phyloP scores from a whole-genome alignment of 2,329 filamentous ascomycete genomes.

The Diaporthe citri region DNA sequence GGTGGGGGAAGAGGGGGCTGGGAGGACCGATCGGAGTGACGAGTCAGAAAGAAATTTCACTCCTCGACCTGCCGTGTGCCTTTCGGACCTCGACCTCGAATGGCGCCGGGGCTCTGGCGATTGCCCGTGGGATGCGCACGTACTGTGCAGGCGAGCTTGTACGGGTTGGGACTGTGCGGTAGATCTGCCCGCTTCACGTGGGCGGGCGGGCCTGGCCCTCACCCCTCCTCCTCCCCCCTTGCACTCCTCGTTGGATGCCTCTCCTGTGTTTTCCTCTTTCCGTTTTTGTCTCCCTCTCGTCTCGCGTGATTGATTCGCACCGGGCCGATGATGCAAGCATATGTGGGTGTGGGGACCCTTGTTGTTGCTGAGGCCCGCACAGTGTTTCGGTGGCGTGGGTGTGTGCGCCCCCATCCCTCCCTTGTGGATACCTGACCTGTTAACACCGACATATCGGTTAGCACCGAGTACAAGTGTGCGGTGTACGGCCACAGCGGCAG shows the following conservation, averaged over 20 bases:
- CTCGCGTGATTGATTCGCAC: slow-evolving; percentile 25
- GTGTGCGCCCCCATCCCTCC: slow-evolving; percentile 27
- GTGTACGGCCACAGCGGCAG: not conserved
- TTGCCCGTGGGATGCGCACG: slow-evolving; percentile 10
- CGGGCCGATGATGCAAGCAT: slow-evolving; percentile 27
- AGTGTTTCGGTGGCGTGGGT: slow-evolving; percentile 10
- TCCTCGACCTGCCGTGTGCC: not conserved
- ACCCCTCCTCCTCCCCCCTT: not conserved
- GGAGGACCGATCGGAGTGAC: slow-evolving; percentile 18
- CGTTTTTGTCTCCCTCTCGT: not conserved
- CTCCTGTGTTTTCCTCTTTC: not conserved
- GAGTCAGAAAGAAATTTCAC: slow-evolving; percentile 22
- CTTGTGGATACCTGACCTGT: slow-evolving; percentile 33
- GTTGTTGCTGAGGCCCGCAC: slow-evolving; percentile 6
- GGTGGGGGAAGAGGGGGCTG: not conserved
- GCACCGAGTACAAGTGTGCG: slow-evolving; percentile 7
- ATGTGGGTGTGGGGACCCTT: slow-evolving; percentile 14
- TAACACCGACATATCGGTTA: slow-evolving; percentile 32
- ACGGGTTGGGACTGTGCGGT: slow-evolving; percentile 21
- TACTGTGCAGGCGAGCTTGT: slow-evolving; percentile 5
- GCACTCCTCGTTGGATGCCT: not conserved
- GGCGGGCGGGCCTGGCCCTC: slow-evolving; percentile 26
- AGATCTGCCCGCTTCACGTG: slow-evolving; percentile 30
- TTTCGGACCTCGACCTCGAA: not conserved
- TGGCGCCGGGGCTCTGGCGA: not conserved